These are phyloP conservation scores for Sporothrix luriei DNA, from an alignment of 2,329 filamentous ascomycete species.

Conservation along the genomic window DNA sequence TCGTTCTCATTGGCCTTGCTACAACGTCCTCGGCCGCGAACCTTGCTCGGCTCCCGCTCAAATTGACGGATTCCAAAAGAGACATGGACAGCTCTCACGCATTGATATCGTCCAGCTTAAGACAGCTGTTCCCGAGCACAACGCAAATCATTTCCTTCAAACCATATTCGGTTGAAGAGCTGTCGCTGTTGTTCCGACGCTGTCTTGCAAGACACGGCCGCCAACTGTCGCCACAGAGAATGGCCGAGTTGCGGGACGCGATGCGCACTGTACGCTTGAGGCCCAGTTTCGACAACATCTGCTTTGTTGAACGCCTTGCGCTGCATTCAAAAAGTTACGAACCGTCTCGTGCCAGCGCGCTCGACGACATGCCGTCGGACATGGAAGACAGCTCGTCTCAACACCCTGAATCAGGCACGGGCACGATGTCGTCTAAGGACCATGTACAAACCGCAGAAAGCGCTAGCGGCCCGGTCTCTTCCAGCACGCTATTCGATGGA, in stretches of 20 bases:
- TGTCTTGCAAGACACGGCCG: neutral
- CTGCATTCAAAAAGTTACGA: neutral
- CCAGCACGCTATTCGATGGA: neutral
- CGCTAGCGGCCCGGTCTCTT: neutral
- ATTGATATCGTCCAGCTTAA: neutral
- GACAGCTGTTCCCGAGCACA: neutral
- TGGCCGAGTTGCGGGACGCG: neutral
- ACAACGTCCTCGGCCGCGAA: neutral
- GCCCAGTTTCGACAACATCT: neutral
- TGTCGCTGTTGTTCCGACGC: neutral
- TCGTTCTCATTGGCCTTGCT: neutral
- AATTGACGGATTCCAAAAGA: neutral
- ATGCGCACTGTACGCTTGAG: neutral
- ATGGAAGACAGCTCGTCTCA: neutral
- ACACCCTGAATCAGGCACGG: neutral
- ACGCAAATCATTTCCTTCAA: neutral
- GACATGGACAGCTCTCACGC: neutral
- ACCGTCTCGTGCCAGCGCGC: neutral
- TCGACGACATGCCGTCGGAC: neutral
- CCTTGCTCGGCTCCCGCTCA: neutral
- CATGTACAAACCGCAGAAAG: neutral
- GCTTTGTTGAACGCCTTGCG: neutral
- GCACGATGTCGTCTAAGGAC: neutral
- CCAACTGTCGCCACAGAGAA: neutral
- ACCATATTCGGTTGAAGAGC: neutral